phyloP scores from a whole-genome alignment of 495 filamentous ascomycete genomes.

The Penicillium tannophilum region DNA sequence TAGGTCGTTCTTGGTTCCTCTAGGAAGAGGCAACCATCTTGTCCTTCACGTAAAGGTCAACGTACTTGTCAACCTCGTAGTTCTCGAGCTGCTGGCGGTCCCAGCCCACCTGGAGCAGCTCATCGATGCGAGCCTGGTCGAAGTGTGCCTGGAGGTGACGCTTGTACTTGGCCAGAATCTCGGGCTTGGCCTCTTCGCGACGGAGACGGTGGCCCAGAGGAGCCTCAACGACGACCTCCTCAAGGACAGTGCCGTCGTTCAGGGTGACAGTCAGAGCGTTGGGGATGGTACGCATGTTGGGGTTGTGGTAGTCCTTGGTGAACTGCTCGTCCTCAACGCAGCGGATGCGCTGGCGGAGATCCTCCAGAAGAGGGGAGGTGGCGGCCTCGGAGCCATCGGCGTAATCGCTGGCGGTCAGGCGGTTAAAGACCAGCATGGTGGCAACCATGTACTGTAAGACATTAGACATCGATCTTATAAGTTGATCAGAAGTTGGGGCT shows the following conservation, averaged over 20 bases:
- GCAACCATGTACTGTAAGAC: constrained; percentile 81
- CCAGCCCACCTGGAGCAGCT: constrained; percentile 75
- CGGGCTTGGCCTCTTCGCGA: constrained; percentile 94
- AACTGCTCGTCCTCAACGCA: constrained; percentile 96
- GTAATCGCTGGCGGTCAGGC: constrained; percentile 89
- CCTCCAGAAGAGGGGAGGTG: constrained; percentile 82
- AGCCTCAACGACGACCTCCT: constrained; percentile 92
- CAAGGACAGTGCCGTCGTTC: constrained; percentile 90
- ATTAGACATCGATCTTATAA: not conserved
- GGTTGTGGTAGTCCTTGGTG: constrained; percentile 92
- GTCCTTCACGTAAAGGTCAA: constrained; percentile 87
- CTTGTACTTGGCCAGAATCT: constrained; percentile 93
- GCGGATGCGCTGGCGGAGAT: constrained; percentile 84
- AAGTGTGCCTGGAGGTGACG: constrained; percentile 86
- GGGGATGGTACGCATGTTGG: constrained; percentile 87
- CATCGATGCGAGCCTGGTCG: constrained; percentile 68
- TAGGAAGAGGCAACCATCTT: constrained; percentile 44
- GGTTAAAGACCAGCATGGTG: constrained; percentile 91
- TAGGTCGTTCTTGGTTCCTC: not conserved
- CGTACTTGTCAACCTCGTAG: constrained; percentile 87
- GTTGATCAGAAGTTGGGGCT: constrained; percentile 2
- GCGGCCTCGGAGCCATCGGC: constrained; percentile 88
- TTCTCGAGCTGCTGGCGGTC: constrained; percentile 72
- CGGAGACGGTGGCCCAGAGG: constrained; percentile 90
- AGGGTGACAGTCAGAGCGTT: constrained; percentile 93